Evolutionary conservation across 2,329 filamentous ascomycete species (phyloP).

Genomic region (Achaetomium macrosporum): DNA sequence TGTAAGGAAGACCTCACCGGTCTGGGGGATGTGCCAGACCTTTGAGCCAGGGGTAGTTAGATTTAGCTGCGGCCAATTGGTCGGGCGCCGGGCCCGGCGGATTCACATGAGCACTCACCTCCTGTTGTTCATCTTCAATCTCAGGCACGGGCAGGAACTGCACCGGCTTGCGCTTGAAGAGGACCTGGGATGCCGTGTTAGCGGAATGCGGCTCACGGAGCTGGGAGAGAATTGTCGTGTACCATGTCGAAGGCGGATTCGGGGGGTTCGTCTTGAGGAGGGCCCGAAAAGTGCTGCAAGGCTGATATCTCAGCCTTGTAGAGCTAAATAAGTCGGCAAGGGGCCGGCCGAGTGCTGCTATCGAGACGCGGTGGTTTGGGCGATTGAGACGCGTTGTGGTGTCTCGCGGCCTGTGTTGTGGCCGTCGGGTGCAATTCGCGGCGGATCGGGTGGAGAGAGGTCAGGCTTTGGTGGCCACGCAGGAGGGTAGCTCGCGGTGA

Average conservation of each 20-base stretch:
- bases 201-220: slow-evolving; percentile 16
- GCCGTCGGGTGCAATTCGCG: slow-evolving; percentile 19
- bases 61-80: slow-evolving; percentile 5
- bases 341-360: background rate
- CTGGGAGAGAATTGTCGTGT: slow-evolving; percentile 20
- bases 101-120: slow-evolving; percentile 52
- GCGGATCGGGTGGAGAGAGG: slow-evolving; percentile 21
- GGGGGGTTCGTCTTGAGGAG: background rate
- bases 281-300: slow-evolving; percentile 20
- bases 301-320: slow-evolving; percentile 22
- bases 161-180: slow-evolving; percentile 94
- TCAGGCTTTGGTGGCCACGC: slow-evolving; percentile 19
- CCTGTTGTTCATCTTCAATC: slow-evolving; percentile 73
- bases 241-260: slow-evolving; percentile 30
- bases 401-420: slow-evolving; percentile 19
- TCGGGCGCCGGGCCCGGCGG: background rate
- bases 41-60: slow-evolving; percentile 34
- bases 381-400: slow-evolving; percentile 26
- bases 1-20: slow-evolving; percentile 79
- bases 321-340: slow-evolving; percentile 3
- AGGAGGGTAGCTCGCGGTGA: background rate
- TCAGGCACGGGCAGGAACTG: slow-evolving; percentile 67
- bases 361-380: slow-evolving; percentile 13
- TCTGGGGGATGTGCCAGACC: slow-evolving; percentile 90
- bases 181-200: slow-evolving; percentile 56